Evolutionary conservation across 2,329 filamentous ascomycete genomes (phyloP).

Genomic region (Aspergillus clavatus): DNA sequence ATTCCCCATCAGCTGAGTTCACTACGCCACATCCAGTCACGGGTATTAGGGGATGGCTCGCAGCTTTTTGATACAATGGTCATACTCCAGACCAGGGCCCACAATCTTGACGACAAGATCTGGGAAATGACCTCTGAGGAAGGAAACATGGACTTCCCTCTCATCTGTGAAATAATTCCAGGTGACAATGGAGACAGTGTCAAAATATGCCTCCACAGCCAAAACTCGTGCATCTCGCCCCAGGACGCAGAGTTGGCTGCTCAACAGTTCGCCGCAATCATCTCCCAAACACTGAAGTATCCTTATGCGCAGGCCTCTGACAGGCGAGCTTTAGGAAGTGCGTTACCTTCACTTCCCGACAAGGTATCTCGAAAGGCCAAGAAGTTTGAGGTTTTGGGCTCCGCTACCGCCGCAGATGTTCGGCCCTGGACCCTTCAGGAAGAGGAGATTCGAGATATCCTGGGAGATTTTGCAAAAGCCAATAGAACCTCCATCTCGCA

Average conservation of each 20-base stretch:
- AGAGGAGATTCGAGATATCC: too few relatives aligned
- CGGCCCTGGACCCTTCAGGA: too few relatives aligned
- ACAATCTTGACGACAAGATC: slow-evolving; percentile 42
- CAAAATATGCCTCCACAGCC: slow-evolving; percentile 58
- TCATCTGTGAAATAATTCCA: slow-evolving; percentile 71
- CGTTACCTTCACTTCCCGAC: slow-evolving; percentile 27
- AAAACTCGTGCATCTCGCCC: slow-evolving; percentile 30
- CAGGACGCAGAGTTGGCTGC: slow-evolving; percentile 22
- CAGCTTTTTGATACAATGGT: slow-evolving; percentile 75
- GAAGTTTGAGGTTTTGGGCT: background rate
- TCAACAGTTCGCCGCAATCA: slow-evolving; percentile 26
- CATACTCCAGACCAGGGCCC: slow-evolving; percentile 64
- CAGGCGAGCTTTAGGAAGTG: slow-evolving; percentile 14
- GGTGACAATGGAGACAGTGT: slow-evolving; percentile 50
- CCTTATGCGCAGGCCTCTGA: slow-evolving; percentile 29
- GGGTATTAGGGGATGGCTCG: slow-evolving; percentile 42
- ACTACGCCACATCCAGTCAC: slow-evolving; percentile 63
- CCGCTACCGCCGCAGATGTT: slow-evolving; percentile 24
- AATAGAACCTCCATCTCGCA: slow-evolving; percentile 49
- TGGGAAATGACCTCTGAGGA: slow-evolving; percentile 50
- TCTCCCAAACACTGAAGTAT: slow-evolving; percentile 32
- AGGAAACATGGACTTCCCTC: slow-evolving; percentile 59
- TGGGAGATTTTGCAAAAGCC: slow-evolving; percentile 26
- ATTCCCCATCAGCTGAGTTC: slow-evolving; percentile 70
- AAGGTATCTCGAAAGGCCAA: slow-evolving; percentile 5